Conservation (phyloP, 2,329 filamentous ascomycete genomes). For the Zymoseptoria crescenta region DNA sequence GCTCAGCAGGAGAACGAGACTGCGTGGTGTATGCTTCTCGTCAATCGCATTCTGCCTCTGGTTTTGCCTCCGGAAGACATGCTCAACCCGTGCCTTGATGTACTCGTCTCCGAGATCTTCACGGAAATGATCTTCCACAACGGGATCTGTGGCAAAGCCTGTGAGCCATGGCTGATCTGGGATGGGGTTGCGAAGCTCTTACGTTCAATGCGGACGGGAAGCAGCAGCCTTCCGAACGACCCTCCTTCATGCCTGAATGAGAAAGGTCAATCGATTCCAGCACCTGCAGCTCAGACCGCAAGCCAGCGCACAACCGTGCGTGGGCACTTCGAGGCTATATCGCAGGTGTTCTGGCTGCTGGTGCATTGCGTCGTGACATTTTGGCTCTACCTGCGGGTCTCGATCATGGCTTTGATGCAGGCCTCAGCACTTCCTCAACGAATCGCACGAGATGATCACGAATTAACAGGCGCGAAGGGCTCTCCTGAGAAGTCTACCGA, state of each 20-base stretch:
- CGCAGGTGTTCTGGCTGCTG: constrained; percentile 11
- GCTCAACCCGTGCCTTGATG: constrained; percentile 74
- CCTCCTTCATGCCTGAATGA: constrained; percentile 31
- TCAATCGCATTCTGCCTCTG: constrained; percentile 70
- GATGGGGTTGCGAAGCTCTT: constrained; percentile 70
- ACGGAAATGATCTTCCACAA: constrained; percentile 85
- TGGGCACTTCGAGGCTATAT: constrained; percentile 14
- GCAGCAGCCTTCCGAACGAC: constrained; percentile 24
- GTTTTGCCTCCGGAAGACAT: constrained; percentile 88
- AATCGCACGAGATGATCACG: constrained; percentile 14
- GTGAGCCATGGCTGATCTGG: constrained; percentile 84
- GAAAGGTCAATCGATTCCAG: constrained; percentile 44
- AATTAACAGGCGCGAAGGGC: background rate
- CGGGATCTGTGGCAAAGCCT: constrained; percentile 68
- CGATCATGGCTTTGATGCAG: constrained; percentile 56
- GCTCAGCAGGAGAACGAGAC: constrained; percentile 70
- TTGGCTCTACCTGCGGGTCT: constrained; percentile 54
- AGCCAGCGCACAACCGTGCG: background rate
- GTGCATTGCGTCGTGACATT: constrained; percentile 13
- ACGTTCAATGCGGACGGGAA: constrained; percentile 30
- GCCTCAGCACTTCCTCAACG: constrained; percentile 60
- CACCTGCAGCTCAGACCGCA: background rate
- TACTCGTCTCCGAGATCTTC: constrained; percentile 78
- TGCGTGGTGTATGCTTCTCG: constrained; percentile 79
- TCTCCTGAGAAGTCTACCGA: background rate